Base-by-base conservation (phyloP, 805 yeast species). In the Myxozyma mucilagina region DNA sequence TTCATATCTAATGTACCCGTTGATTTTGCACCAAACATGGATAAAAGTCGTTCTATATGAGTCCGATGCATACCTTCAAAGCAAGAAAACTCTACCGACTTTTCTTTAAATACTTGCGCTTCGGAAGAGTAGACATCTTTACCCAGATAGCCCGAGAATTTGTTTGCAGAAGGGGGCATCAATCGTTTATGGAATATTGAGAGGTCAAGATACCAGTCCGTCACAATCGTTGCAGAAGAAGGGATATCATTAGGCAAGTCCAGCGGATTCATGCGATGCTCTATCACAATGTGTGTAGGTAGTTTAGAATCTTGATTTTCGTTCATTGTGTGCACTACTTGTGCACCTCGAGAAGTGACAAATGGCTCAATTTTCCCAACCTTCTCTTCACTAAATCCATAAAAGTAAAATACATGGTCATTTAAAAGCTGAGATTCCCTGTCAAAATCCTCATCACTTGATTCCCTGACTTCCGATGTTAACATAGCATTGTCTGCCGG, bases 171-270 rank as follows among this genome's bases (percentile, higher is more conserved):
- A 4, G 64, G 57, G 7, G 59, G 57, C 16, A 11, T 49, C 6
- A 82, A 66, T 48, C 73, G 71, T 48, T 81, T 79, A 67, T 84
- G 84, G 73, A 80, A 86, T 24, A 89, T 76, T 29, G 88, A 82
- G 60, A 96, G 76, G 72, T 90, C 97, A 13, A 90, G 74, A 65
- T 86, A 86, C 88, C 93, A 89, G 72, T 90, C 96, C 0, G 96
- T 89, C 1, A 84, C 82, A 0, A 85, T 63, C 18, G 69, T 68
- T 2, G 70, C 65, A 3, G 71, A 24, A 41, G 70, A 52, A 9
- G 69, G 59, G 4, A 58, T 9, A 6, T 24, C 34, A 4, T 38
- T 31, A 2, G 65, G 65, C 8, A 67, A 42, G 9, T 44, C 32
- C 11, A 47, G 36, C 4, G 58, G 61, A 1, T 50, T 43, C 9